A percentile compares a stretch with the other conserved stretches of the same genome.
These are phyloP conservation scores for Scheffersomyces cryptocercus DNA, from an alignment of 1,139 yeast genomes.

Conservation along the genomic window DNA sequence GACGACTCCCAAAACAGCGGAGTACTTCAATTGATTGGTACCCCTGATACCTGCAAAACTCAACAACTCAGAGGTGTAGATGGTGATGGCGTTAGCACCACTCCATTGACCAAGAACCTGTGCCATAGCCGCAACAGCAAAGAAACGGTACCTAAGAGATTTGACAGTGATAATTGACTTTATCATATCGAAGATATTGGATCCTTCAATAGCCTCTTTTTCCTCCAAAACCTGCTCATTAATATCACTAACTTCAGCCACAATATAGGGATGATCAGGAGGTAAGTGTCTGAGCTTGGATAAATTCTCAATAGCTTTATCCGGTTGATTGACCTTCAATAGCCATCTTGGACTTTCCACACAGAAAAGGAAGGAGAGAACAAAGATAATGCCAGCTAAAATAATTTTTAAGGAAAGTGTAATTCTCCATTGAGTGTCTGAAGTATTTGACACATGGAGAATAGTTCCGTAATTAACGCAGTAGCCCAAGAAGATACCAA, in stretches of 20 bases:
- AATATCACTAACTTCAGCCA: slow-evolving; percentile 54
- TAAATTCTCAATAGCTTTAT: slow-evolving; percentile 36
- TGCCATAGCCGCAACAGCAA: slow-evolving; percentile 40
- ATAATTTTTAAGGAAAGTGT: slow-evolving; percentile 31
- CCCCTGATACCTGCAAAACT: slow-evolving; percentile 49
- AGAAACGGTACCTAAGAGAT: slow-evolving; percentile 47
- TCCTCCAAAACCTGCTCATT: slow-evolving; percentile 47
- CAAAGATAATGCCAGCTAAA: slow-evolving; percentile 42
- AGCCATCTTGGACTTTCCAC: slow-evolving; percentile 51
- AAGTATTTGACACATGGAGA: slow-evolving; percentile 29
- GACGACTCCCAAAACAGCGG: slow-evolving; percentile 51
- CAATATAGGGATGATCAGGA: slow-evolving; percentile 49
- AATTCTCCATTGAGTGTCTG: slow-evolving; percentile 37
- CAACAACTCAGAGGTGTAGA: slow-evolving; percentile 53
- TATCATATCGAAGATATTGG: slow-evolving; percentile 25
- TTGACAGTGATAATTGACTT: slow-evolving; percentile 36
- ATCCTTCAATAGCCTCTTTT: slow-evolving; percentile 31
- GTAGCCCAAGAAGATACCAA: slow-evolving; percentile 55
- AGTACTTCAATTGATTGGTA: slow-evolving; percentile 41
- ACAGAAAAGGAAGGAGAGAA: slow-evolving; percentile 37
- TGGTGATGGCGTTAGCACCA: slow-evolving; percentile 57
- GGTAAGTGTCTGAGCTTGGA: slow-evolving; percentile 51
- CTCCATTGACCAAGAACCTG: slow-evolving; percentile 63
- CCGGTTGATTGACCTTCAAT: slow-evolving; percentile 36
- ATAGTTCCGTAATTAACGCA: slow-evolving; percentile 48